Conservation (phyloP, 805 yeast species). For the Teunomyces tritomae region DNA sequence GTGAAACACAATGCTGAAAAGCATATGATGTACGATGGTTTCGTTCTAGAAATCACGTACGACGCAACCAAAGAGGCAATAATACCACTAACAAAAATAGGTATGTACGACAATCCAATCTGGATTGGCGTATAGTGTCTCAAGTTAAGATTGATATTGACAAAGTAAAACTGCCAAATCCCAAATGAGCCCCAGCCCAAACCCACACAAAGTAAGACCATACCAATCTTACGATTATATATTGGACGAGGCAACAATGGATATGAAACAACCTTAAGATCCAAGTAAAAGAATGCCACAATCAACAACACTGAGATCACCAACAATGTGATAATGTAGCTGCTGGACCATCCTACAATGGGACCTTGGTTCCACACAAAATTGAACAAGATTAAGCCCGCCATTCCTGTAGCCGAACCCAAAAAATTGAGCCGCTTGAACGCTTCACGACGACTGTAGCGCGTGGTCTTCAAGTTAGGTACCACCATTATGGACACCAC, state of each 20-base stretch:
- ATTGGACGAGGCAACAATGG: conserved; percentile 57
- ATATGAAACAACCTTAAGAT: conserved; percentile 38
- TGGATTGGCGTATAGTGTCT: conserved; percentile 41
- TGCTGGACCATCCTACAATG: conserved; percentile 59
- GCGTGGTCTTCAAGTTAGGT: conserved; percentile 7
- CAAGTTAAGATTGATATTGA: conserved; percentile 49
- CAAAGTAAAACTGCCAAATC: conserved; percentile 64
- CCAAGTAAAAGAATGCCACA: conserved; percentile 46
- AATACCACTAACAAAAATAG: conserved; percentile 51
- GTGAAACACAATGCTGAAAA: conserved; percentile 53
- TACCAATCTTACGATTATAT: conserved; percentile 42
- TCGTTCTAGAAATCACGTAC: conserved; percentile 41
- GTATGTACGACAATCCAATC: conserved; percentile 41
- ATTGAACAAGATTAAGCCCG: conserved; percentile 60
- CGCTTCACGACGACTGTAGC: conserved; percentile 12
- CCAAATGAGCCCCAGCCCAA: conserved; percentile 82
- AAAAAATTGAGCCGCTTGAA: conserved; percentile 16
- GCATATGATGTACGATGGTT: conserved; percentile 50
- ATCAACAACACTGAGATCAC: conserved; percentile 47
- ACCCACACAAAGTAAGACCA: conserved; percentile 50
- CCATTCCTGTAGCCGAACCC: conserved; percentile 58
- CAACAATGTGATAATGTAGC: conserved; percentile 57
- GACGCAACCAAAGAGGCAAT: conserved; percentile 56
- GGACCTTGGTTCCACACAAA: conserved; percentile 79
- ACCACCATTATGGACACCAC: conserved; percentile 33